A percentile compares a stretch with the other conserved stretches of the same genome.
These are phyloP conservation scores for Fusarium longipes DNA, from an alignment of 2,329 filamentous ascomycete species.

Conservation along the genomic window DNA sequence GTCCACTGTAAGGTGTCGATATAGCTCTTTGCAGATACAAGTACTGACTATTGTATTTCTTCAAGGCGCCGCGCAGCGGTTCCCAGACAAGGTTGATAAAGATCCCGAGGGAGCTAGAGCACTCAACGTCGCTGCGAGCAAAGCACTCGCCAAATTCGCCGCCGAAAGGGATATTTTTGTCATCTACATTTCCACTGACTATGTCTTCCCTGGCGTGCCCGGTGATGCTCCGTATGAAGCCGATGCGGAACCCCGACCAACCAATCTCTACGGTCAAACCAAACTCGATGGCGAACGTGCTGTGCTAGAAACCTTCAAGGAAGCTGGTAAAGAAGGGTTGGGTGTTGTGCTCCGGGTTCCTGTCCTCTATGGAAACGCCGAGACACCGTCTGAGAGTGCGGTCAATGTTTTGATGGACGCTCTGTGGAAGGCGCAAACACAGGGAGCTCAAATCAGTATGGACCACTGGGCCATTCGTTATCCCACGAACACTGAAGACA, in stretches of 20 bases:
- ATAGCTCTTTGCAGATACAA: not conserved
- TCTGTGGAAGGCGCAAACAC: conserved; percentile 78
- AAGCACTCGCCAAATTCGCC: conserved; percentile 73
- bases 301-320: conserved; percentile 70
- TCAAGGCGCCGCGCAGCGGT: conserved; percentile 85
- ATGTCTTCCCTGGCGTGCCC: conserved; percentile 77
- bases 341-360: conserved; percentile 83
- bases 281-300: conserved; percentile 71
- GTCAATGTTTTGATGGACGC: conserved; percentile 83
- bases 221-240: conserved; percentile 88
- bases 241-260: conserved; percentile 71
- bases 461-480: conserved; percentile 88
- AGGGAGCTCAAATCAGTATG: conserved; percentile 74
- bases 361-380: conserved; percentile 83
- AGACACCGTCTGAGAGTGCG: conserved; percentile 79
- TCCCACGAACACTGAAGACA: conserved; percentile 90
- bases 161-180: conserved; percentile 70
- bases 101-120: conserved; percentile 79
- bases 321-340: conserved; percentile 61
- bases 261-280: conserved; percentile 78
- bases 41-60: conserved; percentile 29
- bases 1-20: conserved; percentile 74
- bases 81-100: conserved; percentile 84
- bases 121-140: conserved; percentile 80
- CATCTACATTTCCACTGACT: conserved; percentile 86